These are phyloP conservation scores for Gliomastix tumulicola DNA, from an alignment of 2,329 filamentous ascomycete species.

Conservation along the genomic window DNA sequence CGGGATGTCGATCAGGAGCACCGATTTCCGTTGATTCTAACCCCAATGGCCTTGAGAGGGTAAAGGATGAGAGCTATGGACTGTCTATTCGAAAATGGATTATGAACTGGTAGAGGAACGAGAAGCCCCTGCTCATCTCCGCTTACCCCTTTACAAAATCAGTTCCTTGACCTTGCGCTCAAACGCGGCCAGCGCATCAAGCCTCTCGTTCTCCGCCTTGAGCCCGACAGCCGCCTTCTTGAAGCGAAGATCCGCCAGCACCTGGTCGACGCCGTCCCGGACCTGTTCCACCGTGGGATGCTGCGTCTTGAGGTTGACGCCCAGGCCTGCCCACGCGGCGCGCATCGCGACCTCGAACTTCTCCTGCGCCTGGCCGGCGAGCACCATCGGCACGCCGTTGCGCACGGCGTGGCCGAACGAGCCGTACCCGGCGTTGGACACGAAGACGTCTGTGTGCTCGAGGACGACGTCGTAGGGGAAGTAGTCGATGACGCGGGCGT, in stretches of 20 bases:
- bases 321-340: constrained; percentile 20
- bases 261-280: constrained; percentile 6
- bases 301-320: constrained; percentile 27
- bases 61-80: no score
- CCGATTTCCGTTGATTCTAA: no score
- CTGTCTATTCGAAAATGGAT: no score
- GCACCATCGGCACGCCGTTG: constrained; percentile 24
- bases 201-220: no score
- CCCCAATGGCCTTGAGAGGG: no score
- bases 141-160: no score
- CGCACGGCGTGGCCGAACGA: constrained; percentile 26
- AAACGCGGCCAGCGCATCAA: no score
- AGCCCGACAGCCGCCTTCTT: no score
- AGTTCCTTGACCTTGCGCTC: no score
- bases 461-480: constrained; percentile 26
- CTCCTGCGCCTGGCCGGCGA: constrained; percentile 26
- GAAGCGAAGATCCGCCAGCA: constrained; percentile 1
- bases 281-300: constrained; percentile 17
- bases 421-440: constrained; percentile 29
- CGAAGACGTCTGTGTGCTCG: constrained; percentile 20
- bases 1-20: no score
- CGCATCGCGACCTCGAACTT: constrained; percentile 27
- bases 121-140: no score
- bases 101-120: no score
- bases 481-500: constrained; percentile 23